These are phyloP conservation scores for Kodamaea restingae DNA, from an alignment of 805 yeast species.

Conservation along the genomic window DNA sequence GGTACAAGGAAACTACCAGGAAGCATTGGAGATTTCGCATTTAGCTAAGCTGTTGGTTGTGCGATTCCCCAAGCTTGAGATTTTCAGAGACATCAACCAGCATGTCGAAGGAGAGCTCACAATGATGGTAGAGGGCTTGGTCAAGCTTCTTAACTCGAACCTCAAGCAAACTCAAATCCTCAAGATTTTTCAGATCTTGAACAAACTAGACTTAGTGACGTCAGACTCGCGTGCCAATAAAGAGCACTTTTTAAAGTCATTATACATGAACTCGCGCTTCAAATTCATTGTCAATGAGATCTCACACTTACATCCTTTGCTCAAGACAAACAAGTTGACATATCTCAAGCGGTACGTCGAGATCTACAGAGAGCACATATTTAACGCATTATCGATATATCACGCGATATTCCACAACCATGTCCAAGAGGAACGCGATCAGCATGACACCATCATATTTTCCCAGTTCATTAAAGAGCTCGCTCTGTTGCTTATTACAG, in stretches of 20 bases:
- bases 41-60: constrained; percentile 65
- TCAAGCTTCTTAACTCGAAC: constrained; percentile 67
- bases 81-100: constrained; percentile 47
- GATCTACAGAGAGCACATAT: constrained; percentile 77
- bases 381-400: constrained; percentile 65
- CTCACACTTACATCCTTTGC: constrained; percentile 52
- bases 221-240: constrained; percentile 10
- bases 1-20: constrained; percentile 80
- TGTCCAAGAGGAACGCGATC: constrained; percentile 15
- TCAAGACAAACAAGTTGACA: constrained; percentile 49
- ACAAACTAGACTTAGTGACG: constrained; percentile 52
- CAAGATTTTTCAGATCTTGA: constrained; percentile 72
- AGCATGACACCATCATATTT: constrained; percentile 22
- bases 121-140: constrained; percentile 66
- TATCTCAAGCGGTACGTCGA: constrained; percentile 79
- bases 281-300: constrained; percentile 64
- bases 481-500: constrained; percentile 21
- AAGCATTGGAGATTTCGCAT: constrained; percentile 79
- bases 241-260: constrained; percentile 38
- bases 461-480: constrained; percentile 29
- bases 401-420: constrained; percentile 52
- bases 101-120: constrained; percentile 55
- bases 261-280: constrained; percentile 64
- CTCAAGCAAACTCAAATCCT: constrained; percentile 74
- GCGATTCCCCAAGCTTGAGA: constrained; percentile 58